Percentiles rank a stretch among this genome's conserved stretches.
Conservation (phyloP, 345 rosid genomes). For the Dipteronia dyeriana region DNA sequence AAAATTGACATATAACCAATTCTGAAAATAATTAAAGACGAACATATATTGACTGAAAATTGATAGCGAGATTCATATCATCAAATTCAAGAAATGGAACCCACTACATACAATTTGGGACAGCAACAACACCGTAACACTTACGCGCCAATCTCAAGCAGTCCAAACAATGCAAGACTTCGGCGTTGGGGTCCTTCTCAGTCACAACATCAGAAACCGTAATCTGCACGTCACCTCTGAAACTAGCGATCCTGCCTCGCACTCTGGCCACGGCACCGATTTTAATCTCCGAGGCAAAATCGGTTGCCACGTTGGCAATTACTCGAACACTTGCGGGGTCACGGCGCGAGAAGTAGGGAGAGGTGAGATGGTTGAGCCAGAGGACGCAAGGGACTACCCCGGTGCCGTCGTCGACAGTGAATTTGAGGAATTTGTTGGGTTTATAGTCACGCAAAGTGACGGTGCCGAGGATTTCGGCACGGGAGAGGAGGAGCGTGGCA, state of each 20-base stretch:
- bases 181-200: slow-evolving; percentile 83
- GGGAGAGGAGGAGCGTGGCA: slow-evolving; percentile 38
- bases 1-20: not conserved
- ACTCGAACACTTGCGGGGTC: slow-evolving; percentile 47
- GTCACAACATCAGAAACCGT: slow-evolving; percentile 55
- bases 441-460: slow-evolving; percentile 56
- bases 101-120: not conserved
- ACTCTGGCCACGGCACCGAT: slow-evolving; percentile 65
- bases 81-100: not conserved
- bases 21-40: not conserved
- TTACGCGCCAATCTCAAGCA: slow-evolving; percentile 52
- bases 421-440: slow-evolving; percentile 60
- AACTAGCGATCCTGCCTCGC: slow-evolving; percentile 62
- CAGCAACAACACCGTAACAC: slow-evolving; percentile 27
- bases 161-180: slow-evolving; percentile 77
- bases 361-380: slow-evolving; percentile 78
- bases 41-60: too few relatives aligned
- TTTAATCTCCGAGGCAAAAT: slow-evolving; percentile 41
- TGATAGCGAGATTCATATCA: too few relatives aligned
- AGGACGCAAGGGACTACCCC: slow-evolving; percentile 64
- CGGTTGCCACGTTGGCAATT: slow-evolving; percentile 46
- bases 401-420: slow-evolving; percentile 69
- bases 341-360: slow-evolving; percentile 52
- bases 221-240: slow-evolving; percentile 65
- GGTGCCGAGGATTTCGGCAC: slow-evolving; percentile 62